Percentiles rank a stretch among this genome's conserved stretches.
These are phyloP conservation scores for Xylaria cubensis DNA, from an alignment of 495 filamentous ascomycete species.

Conservation along the genomic window DNA sequence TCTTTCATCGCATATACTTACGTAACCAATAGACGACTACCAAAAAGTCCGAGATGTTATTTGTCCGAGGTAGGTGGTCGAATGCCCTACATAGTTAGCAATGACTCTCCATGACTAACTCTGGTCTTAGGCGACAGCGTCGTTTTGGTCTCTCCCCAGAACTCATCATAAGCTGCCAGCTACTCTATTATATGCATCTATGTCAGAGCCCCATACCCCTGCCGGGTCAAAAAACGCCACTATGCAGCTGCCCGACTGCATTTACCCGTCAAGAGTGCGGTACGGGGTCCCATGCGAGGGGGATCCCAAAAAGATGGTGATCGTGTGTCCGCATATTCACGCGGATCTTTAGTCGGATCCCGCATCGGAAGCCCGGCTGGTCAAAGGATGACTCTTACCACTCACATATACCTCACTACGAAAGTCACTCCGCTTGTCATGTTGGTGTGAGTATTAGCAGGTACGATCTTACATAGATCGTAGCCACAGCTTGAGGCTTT, in stretches of 20 bases:
- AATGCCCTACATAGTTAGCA: not conserved
- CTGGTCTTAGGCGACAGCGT: conserved; percentile 81
- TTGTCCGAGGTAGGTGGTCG: conserved; percentile 80
- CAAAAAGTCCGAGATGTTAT: conserved; percentile 99
- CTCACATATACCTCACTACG: not conserved
- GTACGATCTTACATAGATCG: not conserved
- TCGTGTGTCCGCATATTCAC: not conserved
- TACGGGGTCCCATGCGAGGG: not conserved
- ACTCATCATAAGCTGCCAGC: conserved; percentile 39
- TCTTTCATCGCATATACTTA: conserved; percentile 24
- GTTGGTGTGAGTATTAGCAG: not conserved
- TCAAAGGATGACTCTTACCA: not conserved
- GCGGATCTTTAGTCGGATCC: not conserved
- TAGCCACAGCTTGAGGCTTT: not conserved
- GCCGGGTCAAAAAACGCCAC: not conserved
- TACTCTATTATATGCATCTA: not conserved
- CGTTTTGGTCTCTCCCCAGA: conserved; percentile 88
- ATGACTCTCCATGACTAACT: conserved; percentile 40
- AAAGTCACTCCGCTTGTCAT: not conserved
- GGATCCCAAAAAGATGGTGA: not conserved
- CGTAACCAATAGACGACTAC: conserved; percentile 72
- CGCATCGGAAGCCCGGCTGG: not conserved
- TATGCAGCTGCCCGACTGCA: not conserved
- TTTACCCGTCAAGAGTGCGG: not conserved
- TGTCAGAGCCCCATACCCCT: not conserved